These are phyloP conservation scores for Neurospora sp. DNA, from an alignment of 495 filamentous ascomycete species.

Conservation along the genomic window DNA sequence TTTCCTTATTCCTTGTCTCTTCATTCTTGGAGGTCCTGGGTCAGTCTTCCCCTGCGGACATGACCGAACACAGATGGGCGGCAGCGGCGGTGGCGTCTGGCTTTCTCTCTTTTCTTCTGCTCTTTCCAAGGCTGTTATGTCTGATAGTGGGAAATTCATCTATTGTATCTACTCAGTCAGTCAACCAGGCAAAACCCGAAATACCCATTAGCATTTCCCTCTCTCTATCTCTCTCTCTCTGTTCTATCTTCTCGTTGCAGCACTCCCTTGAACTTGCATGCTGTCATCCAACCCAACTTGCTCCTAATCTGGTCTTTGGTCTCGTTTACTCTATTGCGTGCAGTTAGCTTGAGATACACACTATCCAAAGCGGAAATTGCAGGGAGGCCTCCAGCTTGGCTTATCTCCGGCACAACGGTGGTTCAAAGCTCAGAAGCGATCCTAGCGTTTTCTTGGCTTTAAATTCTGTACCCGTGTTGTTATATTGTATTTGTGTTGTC, in stretches of 20 bases:
- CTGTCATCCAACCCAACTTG: not conserved
- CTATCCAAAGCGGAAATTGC: not conserved
- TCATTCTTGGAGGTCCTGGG: not conserved
- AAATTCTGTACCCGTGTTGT: not conserved
- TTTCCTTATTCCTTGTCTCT: not conserved
- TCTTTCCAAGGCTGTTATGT: not conserved
- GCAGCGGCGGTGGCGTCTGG: not conserved
- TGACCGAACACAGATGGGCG: not conserved
- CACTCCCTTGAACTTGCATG: not conserved
- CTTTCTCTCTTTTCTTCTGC: not conserved
- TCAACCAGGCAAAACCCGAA: not conserved
- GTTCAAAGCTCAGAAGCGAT: not conserved
- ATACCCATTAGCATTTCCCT: not conserved
- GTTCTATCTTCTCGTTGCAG: no score
- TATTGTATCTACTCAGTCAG: not conserved
- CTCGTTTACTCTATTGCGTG: not conserved
- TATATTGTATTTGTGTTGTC: not conserved
- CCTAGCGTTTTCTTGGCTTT: not conserved
- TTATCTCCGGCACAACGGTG: not conserved
- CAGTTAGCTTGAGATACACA: not conserved
- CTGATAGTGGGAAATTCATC: not conserved
- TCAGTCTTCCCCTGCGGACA: not conserved
- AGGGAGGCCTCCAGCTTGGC: not conserved
- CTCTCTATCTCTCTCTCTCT: not conserved
- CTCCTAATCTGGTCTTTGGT: not conserved